A percentile compares a stretch with the other conserved stretches of the same genome.
Conservation (phyloP, 1,284 basidiomycete species). For the Porodaedalea pini region DNA sequence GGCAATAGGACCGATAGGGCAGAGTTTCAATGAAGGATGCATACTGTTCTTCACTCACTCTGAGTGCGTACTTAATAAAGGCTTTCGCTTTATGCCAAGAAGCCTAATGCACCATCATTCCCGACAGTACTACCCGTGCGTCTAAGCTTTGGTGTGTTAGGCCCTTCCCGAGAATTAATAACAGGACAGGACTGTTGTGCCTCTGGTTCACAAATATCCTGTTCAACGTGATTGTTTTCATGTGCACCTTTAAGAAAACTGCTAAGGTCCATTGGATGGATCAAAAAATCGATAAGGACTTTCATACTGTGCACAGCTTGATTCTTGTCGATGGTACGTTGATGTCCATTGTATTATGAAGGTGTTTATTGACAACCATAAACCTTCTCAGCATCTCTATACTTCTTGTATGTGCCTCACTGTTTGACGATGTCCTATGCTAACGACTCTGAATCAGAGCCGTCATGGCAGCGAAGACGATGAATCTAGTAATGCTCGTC, state of each 20-base stretch:
- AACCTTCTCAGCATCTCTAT: slow-evolving; percentile 2
- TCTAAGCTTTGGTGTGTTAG: neutral
- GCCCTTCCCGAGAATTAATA: neutral
- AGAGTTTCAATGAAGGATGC: neutral
- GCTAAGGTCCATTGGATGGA: neutral
- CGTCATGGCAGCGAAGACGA: slow-evolving; percentile 4
- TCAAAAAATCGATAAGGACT: neutral
- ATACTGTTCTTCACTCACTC: neutral
- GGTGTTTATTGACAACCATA: neutral
- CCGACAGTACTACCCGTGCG: neutral
- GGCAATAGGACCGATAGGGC: neutral
- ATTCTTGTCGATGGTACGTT: slow-evolving; percentile 4
- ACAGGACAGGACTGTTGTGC: neutral
- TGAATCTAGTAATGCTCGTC: slow-evolving; percentile 8
- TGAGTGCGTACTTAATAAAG: neutral
- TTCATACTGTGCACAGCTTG: neutral
- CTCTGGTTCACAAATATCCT: slow-evolving; percentile 10
- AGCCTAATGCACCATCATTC: no score
- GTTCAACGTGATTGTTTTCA: slow-evolving; percentile 10
- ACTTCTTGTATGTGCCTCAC: slow-evolving; percentile 4
- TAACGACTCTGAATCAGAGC: neutral
- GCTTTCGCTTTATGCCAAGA: no score
- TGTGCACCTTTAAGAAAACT: slow-evolving; percentile 9
- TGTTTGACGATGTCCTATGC: no score
- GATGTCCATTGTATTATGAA: neutral